These are phyloP conservation scores for Aureobasidium musti DNA, from an alignment of 2,329 filamentous ascomycete species.

Conservation along the genomic window DNA sequence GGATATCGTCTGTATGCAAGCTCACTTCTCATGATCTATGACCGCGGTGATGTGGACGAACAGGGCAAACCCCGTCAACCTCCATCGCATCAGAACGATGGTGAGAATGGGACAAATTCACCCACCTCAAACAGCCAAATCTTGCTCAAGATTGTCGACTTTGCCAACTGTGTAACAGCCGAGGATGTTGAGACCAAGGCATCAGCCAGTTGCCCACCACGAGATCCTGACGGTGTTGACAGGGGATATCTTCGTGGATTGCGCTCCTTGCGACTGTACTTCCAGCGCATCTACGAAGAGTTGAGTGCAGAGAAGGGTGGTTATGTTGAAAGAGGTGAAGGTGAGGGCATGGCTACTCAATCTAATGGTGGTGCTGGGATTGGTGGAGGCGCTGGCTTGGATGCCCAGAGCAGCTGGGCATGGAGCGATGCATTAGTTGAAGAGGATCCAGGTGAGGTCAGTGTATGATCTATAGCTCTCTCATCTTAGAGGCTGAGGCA, in stretches of 20 bases:
- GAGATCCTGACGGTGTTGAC: slow-evolving; percentile 77
- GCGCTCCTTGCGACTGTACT: slow-evolving; percentile 76
- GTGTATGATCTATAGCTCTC: background rate
- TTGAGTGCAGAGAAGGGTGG: slow-evolving; percentile 45
- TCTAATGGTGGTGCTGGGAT: slow-evolving; percentile 10
- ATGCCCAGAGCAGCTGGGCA: slow-evolving; percentile 6
- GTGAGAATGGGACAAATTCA: slow-evolving; percentile 1
- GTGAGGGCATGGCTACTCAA: slow-evolving; percentile 40
- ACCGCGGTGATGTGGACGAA: slow-evolving; percentile 68
- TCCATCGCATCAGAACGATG: background rate
- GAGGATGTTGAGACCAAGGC: slow-evolving; percentile 62
- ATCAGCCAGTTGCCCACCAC: slow-evolving; percentile 71
- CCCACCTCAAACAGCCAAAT: slow-evolving; percentile 55
- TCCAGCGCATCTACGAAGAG: slow-evolving; percentile 82
- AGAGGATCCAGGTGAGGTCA: slow-evolving; percentile 30
- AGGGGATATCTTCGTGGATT: slow-evolving; percentile 86
- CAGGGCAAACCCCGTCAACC: slow-evolving; percentile 44
- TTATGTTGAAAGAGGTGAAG: slow-evolving; percentile 38
- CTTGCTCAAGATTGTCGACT: slow-evolving; percentile 96
- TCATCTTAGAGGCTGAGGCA: background rate
- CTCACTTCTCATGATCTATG: slow-evolving; percentile 92
- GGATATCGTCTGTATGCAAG: slow-evolving; percentile 96
- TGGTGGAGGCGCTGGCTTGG: slow-evolving; percentile 12
- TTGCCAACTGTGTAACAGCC: slow-evolving; percentile 94
- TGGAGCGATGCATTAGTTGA: slow-evolving; percentile 23